A percentile compares a stretch with the other conserved stretches of the same genome.
These are phyloP conservation scores for Hericium coralloides DNA, from an alignment of 768 basidiomycete species.

Conservation along the genomic window DNA sequence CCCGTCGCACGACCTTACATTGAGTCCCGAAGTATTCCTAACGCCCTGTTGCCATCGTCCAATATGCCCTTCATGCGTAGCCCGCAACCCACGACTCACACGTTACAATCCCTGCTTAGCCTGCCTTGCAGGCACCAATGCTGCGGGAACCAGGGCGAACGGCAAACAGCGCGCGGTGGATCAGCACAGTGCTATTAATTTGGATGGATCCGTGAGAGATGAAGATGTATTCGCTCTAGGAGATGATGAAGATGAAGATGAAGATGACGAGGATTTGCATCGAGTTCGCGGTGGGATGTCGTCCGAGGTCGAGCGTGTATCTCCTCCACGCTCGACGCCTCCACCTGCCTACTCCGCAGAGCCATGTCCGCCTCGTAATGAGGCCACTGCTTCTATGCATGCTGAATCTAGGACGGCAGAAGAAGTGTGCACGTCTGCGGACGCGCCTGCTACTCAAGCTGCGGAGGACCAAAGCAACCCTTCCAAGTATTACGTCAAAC, in stretches of 20 bases:
- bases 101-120: constrained; percentile 67
- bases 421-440: neutral
- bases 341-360: neutral
- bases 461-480: neutral
- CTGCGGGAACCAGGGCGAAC: constrained; percentile 19
- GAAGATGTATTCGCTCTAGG: constrained; percentile 59
- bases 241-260: constrained; percentile 43
- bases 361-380: neutral
- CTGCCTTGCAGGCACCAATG: constrained; percentile 52
- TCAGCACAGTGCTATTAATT: constrained; percentile 21
- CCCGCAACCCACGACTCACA: constrained; percentile 50
- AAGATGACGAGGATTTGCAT: constrained; percentile 4
- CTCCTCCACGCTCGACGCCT: neutral
- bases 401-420: neutral
- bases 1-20: no score
- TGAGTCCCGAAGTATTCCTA: constrained; percentile 29
- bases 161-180: neutral
- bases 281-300: neutral
- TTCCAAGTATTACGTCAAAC: constrained; percentile 9
- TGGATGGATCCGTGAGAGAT: constrained; percentile 49
- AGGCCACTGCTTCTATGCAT: no score
- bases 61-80: constrained; percentile 55
- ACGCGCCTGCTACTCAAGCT: neutral
- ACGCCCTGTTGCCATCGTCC: constrained; percentile 58
- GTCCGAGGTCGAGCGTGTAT: neutral